phyloP scores from a whole-genome alignment of 306 rosid species.

The Quercus aquifolioides region DNA sequence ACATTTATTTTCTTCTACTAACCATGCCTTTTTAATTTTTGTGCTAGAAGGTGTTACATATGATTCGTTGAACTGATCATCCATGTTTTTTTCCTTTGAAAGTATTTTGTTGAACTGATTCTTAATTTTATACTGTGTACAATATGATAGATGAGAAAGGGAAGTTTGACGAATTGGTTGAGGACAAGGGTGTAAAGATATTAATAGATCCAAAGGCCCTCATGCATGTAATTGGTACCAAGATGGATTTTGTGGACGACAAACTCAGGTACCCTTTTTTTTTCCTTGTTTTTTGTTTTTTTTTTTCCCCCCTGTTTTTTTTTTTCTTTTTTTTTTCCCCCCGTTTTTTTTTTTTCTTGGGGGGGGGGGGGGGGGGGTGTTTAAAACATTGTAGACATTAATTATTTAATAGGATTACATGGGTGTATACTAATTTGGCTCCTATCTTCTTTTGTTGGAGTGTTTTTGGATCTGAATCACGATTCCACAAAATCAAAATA shows the following conservation, averaged over 20 bases:
- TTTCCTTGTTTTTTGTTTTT: not conserved
- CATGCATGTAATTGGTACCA: conserved; percentile 95
- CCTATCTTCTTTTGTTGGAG: not conserved
- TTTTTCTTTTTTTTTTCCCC: not conserved
- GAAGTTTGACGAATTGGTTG: conserved; percentile 85
- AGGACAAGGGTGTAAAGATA: conserved; percentile 88
- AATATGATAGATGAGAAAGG: conserved; percentile 73
- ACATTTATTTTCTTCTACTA: not conserved
- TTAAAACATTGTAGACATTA: not conserved
- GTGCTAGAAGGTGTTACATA: not conserved
- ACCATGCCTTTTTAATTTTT: not conserved
- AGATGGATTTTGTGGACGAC: conserved; percentile 95
- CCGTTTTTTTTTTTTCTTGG: not conserved
- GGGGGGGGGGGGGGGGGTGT: not conserved
- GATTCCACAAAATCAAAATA: not conserved
- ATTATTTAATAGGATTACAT: not conserved
- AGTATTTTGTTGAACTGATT: not conserved
- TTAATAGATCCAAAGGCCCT: conserved; percentile 94
- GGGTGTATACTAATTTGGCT: not conserved
- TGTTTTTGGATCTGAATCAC: not conserved
- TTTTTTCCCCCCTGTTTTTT: not conserved
- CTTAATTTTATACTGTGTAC: conserved; percentile 12
- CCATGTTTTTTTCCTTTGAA: too few relatives aligned
- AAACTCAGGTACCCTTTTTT: conserved; percentile 67
- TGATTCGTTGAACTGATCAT: not conserved